Conservation (phyloP, 2,329 filamentous ascomycete genomes). For the Coniochaeta sp. region DNA sequence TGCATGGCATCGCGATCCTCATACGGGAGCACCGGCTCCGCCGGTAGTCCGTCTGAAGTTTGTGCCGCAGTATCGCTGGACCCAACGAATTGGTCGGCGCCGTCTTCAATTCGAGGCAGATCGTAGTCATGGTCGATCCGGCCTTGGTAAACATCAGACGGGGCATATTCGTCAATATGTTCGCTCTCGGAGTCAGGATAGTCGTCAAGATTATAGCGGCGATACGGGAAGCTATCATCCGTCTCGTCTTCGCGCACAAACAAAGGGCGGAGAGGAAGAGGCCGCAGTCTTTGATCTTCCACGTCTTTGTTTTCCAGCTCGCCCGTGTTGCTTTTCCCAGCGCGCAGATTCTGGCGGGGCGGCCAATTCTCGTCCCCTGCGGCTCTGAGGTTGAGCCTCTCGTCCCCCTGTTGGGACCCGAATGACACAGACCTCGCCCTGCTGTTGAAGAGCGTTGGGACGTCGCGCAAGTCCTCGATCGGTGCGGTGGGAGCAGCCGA, state of each 20-base stretch:
- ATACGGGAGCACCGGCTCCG: conserved; percentile 8
- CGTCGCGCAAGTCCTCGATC: background rate
- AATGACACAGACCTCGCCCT: conserved; percentile 9
- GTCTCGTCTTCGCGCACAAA: background rate
- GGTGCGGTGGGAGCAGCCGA: conserved; percentile 8
- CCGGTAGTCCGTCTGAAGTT: conserved; percentile 9
- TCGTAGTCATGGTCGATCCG: conserved; percentile 14
- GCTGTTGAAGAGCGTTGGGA: background rate
- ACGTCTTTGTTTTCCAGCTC: background rate
- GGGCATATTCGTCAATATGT: conserved; percentile 1
- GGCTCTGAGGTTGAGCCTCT: background rate
- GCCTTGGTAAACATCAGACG: conserved; percentile 9
- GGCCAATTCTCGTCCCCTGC: background rate
- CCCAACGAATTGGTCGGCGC: conserved; percentile 8
- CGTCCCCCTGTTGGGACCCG: background rate
- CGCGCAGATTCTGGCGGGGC: background rate
- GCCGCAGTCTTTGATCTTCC: background rate
- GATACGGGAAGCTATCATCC: background rate
- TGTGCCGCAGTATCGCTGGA: conserved; percentile 19
- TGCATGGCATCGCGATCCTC: conserved; percentile 15
- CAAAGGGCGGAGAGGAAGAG: background rate
- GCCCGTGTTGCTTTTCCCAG: background rate
- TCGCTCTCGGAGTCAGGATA: background rate
- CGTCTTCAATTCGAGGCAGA: conserved; percentile 15
- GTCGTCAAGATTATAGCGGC: background rate